phyloP scores from a whole-genome alignment of 169 alveolate genomes.

The Plasmodium inui region DNA sequence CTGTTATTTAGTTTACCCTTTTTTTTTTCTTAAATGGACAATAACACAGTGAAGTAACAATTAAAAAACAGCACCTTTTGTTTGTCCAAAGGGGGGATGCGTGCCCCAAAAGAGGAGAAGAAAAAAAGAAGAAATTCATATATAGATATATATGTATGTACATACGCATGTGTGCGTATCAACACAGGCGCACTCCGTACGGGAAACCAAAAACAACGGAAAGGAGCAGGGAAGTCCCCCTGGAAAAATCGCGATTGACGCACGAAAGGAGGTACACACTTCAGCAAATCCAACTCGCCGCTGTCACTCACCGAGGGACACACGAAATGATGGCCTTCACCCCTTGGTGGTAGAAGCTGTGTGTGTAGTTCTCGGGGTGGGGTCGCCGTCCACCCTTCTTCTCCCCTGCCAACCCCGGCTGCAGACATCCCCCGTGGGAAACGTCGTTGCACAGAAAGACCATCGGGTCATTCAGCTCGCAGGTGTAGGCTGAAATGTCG shows the following conservation, averaged over 20 bases:
- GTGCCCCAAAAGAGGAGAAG: background rate
- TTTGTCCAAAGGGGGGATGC: background rate
- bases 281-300: background rate
- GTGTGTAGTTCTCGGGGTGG: background rate
- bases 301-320: background rate
- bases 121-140: background rate
- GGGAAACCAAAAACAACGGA: background rate
- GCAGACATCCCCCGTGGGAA: background rate
- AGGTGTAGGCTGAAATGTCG: background rate
- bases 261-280: background rate
- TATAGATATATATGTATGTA: background rate
- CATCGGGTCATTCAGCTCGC: background rate
- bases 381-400: background rate
- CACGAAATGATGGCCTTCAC: conserved; percentile 10
- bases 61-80: background rate
- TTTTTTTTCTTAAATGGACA: background rate
- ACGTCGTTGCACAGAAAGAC: conserved; percentile 18
- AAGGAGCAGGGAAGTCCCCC: background rate
- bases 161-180: background rate
- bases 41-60: background rate
- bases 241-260: background rate
- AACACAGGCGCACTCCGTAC: background rate
- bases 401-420: background rate
- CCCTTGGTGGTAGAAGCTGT: conserved; percentile 6
- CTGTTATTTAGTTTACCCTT: background rate